Evolutionary conservation across 305 asterid species (phyloP).

Genomic region (Fraxinus greggii): DNA sequence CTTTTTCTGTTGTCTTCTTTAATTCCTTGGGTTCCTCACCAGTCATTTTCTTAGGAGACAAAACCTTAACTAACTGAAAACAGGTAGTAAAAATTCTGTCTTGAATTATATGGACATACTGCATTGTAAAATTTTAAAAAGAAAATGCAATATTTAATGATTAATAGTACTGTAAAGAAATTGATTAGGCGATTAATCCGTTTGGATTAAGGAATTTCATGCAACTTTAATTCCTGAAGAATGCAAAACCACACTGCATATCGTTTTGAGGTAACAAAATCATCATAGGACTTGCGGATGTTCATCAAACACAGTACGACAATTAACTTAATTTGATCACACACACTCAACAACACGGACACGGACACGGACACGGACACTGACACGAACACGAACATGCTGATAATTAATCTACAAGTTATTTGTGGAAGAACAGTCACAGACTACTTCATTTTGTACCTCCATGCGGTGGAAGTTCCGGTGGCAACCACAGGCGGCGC

Average conservation of each 20-base stretch:
- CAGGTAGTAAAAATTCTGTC: neutral
- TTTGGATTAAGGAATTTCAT: neutral
- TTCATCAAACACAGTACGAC: constrained; percentile 15
- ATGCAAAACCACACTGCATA: neutral
- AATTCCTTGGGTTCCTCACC: constrained; percentile 24
- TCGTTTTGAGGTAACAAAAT: constrained; percentile 7
- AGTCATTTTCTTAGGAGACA: constrained; percentile 18
- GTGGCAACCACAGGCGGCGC: constrained; percentile 96
- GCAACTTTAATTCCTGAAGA: neutral
- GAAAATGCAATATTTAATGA: neutral
- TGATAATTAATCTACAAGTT: neutral
- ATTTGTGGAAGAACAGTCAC: constrained; percentile 34
- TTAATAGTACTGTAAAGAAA: neutral
- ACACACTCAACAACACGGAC: constrained; percentile 15
- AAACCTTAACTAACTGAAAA: neutral
- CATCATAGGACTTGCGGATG: constrained; percentile 19
- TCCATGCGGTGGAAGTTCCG: constrained; percentile 68
- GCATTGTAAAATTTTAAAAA: neutral
- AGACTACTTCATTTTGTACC: constrained; percentile 47
- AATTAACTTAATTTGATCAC: constrained; percentile 20
- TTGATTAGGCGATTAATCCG: neutral
- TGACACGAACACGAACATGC: neutral
- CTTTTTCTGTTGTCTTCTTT: constrained; percentile 19
- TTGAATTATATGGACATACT: neutral
- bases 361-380: constrained; percentile 22